These are phyloP conservation scores for Hibiscus mutabilis DNA, from an alignment of 345 rosid species.

Conservation along the genomic window DNA sequence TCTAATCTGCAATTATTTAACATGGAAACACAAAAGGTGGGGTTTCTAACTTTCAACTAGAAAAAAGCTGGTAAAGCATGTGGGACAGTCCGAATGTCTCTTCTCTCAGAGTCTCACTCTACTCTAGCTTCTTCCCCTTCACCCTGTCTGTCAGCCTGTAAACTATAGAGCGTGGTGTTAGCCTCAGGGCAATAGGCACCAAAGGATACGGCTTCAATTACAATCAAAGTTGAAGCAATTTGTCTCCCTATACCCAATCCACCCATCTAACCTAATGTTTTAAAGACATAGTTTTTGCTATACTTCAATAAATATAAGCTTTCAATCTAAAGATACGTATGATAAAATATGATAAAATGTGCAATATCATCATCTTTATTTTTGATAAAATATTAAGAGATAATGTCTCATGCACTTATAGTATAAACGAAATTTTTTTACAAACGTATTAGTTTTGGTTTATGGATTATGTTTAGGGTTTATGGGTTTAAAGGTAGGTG, in stretches of 20 bases:
- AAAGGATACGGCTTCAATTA: conserved; percentile 7
- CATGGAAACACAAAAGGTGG: conserved; percentile 12
- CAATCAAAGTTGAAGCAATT: conserved; percentile 13
- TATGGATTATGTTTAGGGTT: no score
- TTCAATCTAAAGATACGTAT: no score
- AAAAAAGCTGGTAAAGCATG: conserved; percentile 21
- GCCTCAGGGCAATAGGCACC: neutral
- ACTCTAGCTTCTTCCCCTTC: neutral
- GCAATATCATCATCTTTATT: no score
- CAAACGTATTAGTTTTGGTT: no score
- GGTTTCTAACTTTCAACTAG: neutral
- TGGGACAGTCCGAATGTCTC: conserved; percentile 46
- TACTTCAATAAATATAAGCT: no score
- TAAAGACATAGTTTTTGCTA: no score
- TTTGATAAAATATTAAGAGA: no score
- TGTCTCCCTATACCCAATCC: conserved; percentile 10
- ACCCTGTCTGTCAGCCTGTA: neutral
- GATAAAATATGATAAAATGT: no score
- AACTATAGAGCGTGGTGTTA: neutral
- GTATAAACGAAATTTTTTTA: no score
- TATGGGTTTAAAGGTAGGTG: no score
- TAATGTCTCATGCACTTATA: no score
- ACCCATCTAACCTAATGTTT: neutral
- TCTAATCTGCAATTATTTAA: conserved; percentile 21
- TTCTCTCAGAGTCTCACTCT: neutral